These are phyloP conservation scores for Botrytis porri DNA, from an alignment of 2,329 filamentous ascomycete genomes.

Conservation along the genomic window DNA sequence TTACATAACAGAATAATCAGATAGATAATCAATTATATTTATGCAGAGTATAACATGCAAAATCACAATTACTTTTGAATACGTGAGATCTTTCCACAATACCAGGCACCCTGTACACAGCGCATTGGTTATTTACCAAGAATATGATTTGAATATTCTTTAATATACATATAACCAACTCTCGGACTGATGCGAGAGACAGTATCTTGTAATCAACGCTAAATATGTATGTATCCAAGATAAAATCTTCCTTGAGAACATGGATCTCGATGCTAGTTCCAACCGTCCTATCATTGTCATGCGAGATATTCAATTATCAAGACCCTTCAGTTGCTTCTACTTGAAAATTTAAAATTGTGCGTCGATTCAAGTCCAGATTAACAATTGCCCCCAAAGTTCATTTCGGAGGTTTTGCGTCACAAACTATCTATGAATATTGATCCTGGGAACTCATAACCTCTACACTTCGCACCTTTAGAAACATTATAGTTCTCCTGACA, in stretches of 20 bases:
- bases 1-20: background rate
- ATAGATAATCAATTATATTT: background rate
- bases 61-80: background rate
- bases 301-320: background rate
- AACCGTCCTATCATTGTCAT: background rate
- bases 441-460: background rate
- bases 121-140: accelerated
- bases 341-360: background rate
- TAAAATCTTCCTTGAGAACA: background rate
- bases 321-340: accelerated
- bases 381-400: background rate
- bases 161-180: background rate
- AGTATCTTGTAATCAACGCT: background rate
- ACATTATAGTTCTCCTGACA: background rate
- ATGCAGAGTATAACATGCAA: too few relatives aligned
- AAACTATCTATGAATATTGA: background rate
- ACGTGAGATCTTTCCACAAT: background rate
- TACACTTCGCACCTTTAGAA: accelerated
- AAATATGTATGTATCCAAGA: background rate
- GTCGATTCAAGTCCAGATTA: background rate
- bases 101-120: too few relatives aligned
- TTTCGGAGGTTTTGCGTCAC: background rate
- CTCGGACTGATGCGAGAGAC: background rate
- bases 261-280: background rate
- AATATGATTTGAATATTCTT: background rate